phyloP scores from a whole-genome alignment of 352 stramenopile genomes.

The Aphanomyces astaci region DNA sequence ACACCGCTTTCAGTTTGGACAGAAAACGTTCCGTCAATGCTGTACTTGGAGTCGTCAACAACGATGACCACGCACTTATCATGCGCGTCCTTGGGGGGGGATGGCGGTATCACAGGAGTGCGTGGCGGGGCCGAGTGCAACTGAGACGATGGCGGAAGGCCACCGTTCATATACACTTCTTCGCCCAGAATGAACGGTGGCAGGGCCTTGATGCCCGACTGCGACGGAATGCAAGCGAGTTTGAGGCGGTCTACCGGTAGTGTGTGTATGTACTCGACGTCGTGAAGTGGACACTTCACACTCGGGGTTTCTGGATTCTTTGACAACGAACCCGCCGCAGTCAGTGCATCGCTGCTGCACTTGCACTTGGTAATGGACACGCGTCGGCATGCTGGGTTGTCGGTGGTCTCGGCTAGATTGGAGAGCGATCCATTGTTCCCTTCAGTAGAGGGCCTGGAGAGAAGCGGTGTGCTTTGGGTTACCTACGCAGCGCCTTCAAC shows the following conservation, averaged over 20 bases:
- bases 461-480: background rate
- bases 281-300: background rate
- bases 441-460: background rate
- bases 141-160: background rate
- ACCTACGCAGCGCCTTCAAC: too few relatives aligned
- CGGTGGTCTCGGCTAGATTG: background rate
- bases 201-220: constrained; percentile 3
- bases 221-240: constrained; percentile 8
- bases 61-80: background rate
- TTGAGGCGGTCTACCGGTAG: constrained; percentile 4
- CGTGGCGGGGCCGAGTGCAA: constrained; percentile 20
- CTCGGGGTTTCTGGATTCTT: background rate
- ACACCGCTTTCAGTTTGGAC: constrained; percentile 18
- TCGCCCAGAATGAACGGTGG: constrained; percentile 12
- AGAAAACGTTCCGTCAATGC: constrained; percentile 22
- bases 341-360: background rate
- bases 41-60: constrained; percentile 13
- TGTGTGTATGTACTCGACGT: background rate
- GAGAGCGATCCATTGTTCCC: background rate
- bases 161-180: background rate
- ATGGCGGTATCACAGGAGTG: constrained; percentile 26
- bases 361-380: background rate
- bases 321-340: background rate
- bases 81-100: constrained; percentile 18
- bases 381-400: background rate